Percentiles rank a stretch among this genome's conserved stretches.
Conservation (phyloP, 208 protist genomes). For the Lotmaria passim region DNA sequence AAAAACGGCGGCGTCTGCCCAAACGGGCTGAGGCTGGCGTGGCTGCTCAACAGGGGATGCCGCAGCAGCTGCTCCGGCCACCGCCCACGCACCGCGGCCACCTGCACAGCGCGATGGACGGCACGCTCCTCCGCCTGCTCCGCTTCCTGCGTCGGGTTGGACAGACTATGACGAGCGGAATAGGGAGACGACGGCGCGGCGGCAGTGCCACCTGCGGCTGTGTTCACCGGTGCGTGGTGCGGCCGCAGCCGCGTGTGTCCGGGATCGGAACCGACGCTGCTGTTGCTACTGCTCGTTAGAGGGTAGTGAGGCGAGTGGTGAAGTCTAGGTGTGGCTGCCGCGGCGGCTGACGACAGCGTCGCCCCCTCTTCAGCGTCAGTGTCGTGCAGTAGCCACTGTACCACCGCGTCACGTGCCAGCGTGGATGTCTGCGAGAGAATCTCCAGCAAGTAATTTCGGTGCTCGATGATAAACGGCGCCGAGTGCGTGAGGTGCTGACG, state of each 20-base stretch:
- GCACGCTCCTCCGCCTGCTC: slow-evolving; percentile 3
- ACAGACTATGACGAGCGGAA: background rate
- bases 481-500: slow-evolving; percentile 21
- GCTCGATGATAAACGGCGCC: slow-evolving; percentile 46
- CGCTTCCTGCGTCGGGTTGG: background rate
- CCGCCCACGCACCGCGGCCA: slow-evolving; percentile 16
- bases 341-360: background rate
- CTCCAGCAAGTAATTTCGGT: slow-evolving; percentile 51
- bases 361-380: background rate
- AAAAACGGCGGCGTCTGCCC: slow-evolving; percentile 1
- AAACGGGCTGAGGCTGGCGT: slow-evolving; percentile 13
- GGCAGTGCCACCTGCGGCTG: background rate
- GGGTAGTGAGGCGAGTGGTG: too few species aligned
- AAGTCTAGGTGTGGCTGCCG: background rate
- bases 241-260: background rate
- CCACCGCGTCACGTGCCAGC: slow-evolving; percentile 27
- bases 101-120: slow-evolving; percentile 7
- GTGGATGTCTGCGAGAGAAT: slow-evolving; percentile 39
- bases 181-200: background rate
- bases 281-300: background rate
- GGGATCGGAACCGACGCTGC: background rate
- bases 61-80: slow-evolving; percentile 31
- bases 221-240: background rate
- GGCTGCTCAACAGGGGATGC: slow-evolving; percentile 19
- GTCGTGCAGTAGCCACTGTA: slow-evolving; percentile 29